Conservation (phyloP, 1,284 basidiomycete species). For the Malassezia obtusa region DNA sequence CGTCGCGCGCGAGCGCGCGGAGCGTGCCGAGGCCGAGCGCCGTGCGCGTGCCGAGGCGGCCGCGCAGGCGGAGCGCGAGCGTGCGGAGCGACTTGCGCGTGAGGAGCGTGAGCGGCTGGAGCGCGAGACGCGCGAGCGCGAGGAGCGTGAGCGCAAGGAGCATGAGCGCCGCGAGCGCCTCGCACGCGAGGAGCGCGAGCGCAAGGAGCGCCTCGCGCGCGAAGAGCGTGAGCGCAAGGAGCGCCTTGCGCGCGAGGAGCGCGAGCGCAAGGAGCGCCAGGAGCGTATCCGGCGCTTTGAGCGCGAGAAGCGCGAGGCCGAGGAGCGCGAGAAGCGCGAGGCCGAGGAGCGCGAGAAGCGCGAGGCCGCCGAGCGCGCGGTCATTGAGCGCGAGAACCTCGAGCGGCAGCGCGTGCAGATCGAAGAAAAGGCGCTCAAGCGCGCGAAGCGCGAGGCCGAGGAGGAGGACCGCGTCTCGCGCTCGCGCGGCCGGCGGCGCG, state of each 20-base stretch:
- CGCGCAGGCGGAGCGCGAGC: slow-evolving; percentile 11
- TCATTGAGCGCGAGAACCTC: neutral
- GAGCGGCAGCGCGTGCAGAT: slow-evolving; percentile 10
- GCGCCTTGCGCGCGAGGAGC: slow-evolving; percentile 18
- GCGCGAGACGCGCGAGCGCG: slow-evolving; percentile 1
- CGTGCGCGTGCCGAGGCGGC: no score
- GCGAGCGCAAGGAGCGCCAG: slow-evolving; percentile 2
- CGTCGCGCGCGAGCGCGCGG: neutral
- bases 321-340: neutral
- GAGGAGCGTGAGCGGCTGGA: slow-evolving; percentile 10
- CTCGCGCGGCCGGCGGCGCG: neutral
- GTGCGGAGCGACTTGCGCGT: slow-evolving; percentile 20
- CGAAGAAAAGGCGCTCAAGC: slow-evolving; percentile 13
- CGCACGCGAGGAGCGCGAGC: slow-evolving; percentile 22
- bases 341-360: neutral
- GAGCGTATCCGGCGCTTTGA: slow-evolving; percentile 1
- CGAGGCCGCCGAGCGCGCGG: neutral
- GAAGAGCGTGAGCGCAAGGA: slow-evolving; percentile 15
- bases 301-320: slow-evolving; percentile 2
- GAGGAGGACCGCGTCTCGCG: slow-evolving; percentile 16
- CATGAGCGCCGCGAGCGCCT: slow-evolving; percentile 9
- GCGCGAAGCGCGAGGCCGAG: slow-evolving; percentile 16
- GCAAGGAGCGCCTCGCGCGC: slow-evolving; percentile 15
- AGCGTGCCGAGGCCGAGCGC: neutral
- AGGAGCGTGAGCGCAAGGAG: slow-evolving; percentile 16